Conservation (phyloP, 306 rosid species). For the Benincasa hispida region DNA sequence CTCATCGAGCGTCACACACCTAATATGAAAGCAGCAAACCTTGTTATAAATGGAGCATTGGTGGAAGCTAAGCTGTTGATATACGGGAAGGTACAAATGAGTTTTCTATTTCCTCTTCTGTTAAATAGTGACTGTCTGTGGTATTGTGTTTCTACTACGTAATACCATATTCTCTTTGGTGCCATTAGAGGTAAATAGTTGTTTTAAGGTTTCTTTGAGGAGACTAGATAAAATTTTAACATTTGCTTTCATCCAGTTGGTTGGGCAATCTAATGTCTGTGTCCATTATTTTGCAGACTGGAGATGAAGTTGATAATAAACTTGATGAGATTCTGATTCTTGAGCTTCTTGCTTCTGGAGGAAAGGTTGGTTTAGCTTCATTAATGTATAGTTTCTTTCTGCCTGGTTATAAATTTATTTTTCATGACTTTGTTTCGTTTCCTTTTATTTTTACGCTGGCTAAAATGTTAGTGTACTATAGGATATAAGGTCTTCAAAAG, state of each 20-base stretch:
- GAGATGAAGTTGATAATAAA: slow-evolving; percentile 34
- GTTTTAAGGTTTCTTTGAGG: not conserved
- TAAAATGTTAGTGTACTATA: not conserved
- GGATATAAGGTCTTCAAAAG: slow-evolving; percentile 1
- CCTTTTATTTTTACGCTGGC: not conserved
- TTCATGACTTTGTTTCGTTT: not conserved
- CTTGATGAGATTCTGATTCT: slow-evolving; percentile 60
- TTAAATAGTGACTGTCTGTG: not conserved
- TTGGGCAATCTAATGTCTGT: slow-evolving; percentile 5
- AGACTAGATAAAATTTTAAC: not conserved
- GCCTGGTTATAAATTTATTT: not conserved
- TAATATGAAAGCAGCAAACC: slow-evolving; percentile 49
- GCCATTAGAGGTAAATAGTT: not conserved
- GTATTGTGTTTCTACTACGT: not conserved
- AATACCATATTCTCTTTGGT: not conserved
- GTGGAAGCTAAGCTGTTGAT: slow-evolving; percentile 61
- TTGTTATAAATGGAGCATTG: slow-evolving; percentile 72
- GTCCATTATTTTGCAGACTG: slow-evolving; percentile 35
- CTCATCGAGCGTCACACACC: slow-evolving; percentile 24
- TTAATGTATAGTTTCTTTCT: not conserved
- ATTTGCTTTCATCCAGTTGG: not conserved
- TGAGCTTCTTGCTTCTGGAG: slow-evolving; percentile 80
- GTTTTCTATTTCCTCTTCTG: slow-evolving; percentile 1
- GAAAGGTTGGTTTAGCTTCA: slow-evolving; percentile 66
- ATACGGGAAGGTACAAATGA: slow-evolving; percentile 71